phyloP scores from a whole-genome alignment of 768 basidiomycete genomes.

The Paxillus ammoniavirescens region DNA sequence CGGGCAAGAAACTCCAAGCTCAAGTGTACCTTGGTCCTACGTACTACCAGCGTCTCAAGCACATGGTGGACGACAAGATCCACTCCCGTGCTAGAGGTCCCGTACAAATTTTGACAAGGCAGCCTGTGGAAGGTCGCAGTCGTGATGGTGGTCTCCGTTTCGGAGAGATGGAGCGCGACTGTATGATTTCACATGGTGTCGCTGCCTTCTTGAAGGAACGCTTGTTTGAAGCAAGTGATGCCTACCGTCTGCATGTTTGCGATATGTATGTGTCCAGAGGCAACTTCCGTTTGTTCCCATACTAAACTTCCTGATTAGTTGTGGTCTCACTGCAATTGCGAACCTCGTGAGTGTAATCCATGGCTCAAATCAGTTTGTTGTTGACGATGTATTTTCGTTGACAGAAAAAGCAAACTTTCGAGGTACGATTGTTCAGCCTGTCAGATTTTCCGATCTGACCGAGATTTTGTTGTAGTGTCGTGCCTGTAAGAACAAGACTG shows the following conservation, averaged over 20 bases:
- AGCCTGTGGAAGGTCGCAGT: conserved; percentile 98
- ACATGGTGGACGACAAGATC: conserved; percentile 99
- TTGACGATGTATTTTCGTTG: conserved; percentile 2
- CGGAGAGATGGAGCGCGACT: conserved; percentile 99
- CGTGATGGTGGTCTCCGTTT: conserved; percentile 98
- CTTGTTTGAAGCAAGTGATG: conserved; percentile 89
- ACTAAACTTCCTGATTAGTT: conserved; percentile 43
- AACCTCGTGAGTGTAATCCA: conserved; percentile 67
- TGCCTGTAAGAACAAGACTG: conserved; percentile 96
- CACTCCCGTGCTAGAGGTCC: conserved; percentile 97
- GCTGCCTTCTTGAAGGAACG: conserved; percentile 98
- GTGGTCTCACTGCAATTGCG: conserved; percentile 95
- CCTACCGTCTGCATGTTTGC: conserved; percentile 93
- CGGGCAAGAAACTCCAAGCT: conserved; percentile 95
- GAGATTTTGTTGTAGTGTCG: conserved; percentile 56
- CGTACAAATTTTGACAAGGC: conserved; percentile 94
- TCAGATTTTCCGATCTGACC: conserved; percentile 2
- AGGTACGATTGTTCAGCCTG: conserved; percentile 41
- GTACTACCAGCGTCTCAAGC: conserved; percentile 98
- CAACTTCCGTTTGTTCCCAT: conserved; percentile 1
- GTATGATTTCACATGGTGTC: conserved; percentile 99
- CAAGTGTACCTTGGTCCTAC: conserved; percentile 99
- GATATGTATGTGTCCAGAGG: conserved; percentile 70
- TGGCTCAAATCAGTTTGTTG: conserved; percentile 1
- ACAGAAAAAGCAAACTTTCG: conserved; percentile 97